Percentiles rank a stretch among this genome's conserved stretches.
Conservation (phyloP, 495 filamentous ascomycete species). For the Aspergillus bridgeri region DNA sequence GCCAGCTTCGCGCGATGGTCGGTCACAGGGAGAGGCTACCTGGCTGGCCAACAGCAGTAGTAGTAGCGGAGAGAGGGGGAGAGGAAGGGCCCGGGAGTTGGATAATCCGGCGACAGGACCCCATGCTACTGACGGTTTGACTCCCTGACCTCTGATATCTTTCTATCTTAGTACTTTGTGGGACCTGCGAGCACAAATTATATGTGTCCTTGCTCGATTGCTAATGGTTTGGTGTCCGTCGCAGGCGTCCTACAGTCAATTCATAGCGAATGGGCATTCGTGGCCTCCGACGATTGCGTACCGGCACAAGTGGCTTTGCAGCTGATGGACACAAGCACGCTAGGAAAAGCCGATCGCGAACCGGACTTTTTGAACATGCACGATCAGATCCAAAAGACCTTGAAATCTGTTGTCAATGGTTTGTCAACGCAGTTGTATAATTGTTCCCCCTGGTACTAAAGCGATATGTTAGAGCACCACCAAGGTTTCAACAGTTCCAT, state of each 20-base stretch:
- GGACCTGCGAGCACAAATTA: not conserved
- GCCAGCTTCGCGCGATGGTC: slow-evolving; percentile 27
- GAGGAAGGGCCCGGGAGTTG: slow-evolving; percentile 21
- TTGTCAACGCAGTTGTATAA: not conserved
- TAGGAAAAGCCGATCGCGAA: slow-evolving; percentile 86
- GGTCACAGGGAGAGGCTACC: slow-evolving; percentile 19
- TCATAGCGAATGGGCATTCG: slow-evolving; percentile 83
- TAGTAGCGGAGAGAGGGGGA: slow-evolving; percentile 1
- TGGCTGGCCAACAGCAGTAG: slow-evolving; percentile 24
- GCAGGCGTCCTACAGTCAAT: slow-evolving; percentile 66
- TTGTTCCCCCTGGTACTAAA: not conserved
- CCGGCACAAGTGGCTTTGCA: slow-evolving; percentile 91
- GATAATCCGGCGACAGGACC: slow-evolving; percentile 18
- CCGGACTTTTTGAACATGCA: slow-evolving; percentile 78
- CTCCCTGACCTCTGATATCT: not conserved
- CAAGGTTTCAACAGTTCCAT: slow-evolving; percentile 99
- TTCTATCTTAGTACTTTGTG: not conserved
- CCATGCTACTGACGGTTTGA: slow-evolving; percentile 43
- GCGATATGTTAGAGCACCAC: slow-evolving; percentile 67
- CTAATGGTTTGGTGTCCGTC: slow-evolving; percentile 1
- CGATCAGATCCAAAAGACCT: slow-evolving; percentile 77
- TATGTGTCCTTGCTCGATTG: too few relatives aligned
- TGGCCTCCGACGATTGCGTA: slow-evolving; percentile 81
- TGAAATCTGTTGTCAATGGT: slow-evolving; percentile 92
- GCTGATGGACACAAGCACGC: slow-evolving; percentile 87